These are phyloP conservation scores for Euphorbia pulcherrima DNA, from an alignment of 345 rosid genomes.

Conservation along the genomic window DNA sequence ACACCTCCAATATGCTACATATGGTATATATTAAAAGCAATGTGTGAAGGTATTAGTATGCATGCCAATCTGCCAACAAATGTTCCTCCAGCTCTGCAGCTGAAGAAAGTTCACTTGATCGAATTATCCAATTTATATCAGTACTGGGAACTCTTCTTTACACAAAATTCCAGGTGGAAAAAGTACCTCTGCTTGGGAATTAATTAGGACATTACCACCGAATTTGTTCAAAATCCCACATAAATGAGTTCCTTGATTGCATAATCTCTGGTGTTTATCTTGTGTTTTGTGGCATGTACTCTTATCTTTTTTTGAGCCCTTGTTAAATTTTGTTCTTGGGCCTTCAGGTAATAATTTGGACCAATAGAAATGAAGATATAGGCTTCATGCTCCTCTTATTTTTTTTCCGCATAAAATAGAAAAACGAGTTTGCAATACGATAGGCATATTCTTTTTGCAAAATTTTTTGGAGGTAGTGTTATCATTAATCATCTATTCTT, in stretches of 20 bases:
- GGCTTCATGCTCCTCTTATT: neutral
- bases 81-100: neutral
- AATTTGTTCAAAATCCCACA: neutral
- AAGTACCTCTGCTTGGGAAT: neutral
- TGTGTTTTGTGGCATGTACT: neutral
- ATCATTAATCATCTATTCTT: slow-evolving; percentile 20
- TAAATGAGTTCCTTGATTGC: neutral
- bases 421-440: neutral
- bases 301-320: neutral
- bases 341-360: neutral
- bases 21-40: too few species aligned
- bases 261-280: neutral
- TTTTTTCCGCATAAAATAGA: neutral
- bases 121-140: neutral
- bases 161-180: neutral
- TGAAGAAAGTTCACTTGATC: neutral
- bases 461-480: neutral
- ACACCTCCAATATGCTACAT: too few species aligned
- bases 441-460: neutral
- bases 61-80: too few species aligned
- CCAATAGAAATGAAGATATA: neutral
- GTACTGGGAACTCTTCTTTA: neutral
- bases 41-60: neutral
- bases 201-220: neutral
- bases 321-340: neutral